These are phyloP conservation scores for Colletotrichum coccodes DNA, from an alignment of 2,329 filamentous ascomycete genomes.

Conservation along the genomic window DNA sequence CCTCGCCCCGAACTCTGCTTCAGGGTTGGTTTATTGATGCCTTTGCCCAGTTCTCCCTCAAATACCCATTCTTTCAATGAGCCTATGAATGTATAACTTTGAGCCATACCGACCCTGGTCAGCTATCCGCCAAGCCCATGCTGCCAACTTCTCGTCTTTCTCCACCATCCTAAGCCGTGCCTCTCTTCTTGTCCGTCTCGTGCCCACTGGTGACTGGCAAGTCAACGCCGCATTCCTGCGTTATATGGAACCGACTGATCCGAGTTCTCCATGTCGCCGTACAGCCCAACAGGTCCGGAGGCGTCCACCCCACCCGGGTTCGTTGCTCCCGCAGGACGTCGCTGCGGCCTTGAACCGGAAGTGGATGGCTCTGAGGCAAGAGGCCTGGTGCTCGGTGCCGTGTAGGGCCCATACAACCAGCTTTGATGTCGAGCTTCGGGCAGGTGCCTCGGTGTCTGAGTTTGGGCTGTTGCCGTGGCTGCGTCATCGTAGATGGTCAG, in stretches of 20 bases:
- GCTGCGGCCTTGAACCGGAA: neutral
- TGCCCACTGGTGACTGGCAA: neutral
- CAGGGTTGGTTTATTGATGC: neutral
- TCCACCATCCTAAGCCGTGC: neutral
- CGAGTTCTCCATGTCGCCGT: constrained; percentile 59
- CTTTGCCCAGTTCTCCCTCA: no score
- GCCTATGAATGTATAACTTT: neutral
- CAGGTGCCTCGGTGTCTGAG: constrained; percentile 61
- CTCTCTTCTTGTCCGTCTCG: neutral
- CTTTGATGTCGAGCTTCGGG: constrained; percentile 59
- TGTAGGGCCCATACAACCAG: constrained; percentile 53
- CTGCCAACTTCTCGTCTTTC: neutral
- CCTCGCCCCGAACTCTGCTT: neutral
- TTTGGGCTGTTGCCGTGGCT: constrained; percentile 53
- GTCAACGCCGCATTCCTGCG: neutral
- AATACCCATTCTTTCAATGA: neutral
- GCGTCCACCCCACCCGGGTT: constrained; percentile 51
- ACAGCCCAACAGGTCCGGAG: constrained; percentile 57
- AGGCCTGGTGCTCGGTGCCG: constrained; percentile 47
- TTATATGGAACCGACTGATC: constrained; percentile 43
- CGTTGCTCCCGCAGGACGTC: constrained; percentile 38
- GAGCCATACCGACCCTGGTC: neutral
- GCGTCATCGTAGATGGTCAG: constrained; percentile 56
- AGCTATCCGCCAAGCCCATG: neutral
- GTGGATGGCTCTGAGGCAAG: neutral